Percentiles rank a stretch among this genome's conserved stretches.
These are phyloP conservation scores for Rosa persica DNA, from an alignment of 306 rosid genomes.

Conservation along the genomic window DNA sequence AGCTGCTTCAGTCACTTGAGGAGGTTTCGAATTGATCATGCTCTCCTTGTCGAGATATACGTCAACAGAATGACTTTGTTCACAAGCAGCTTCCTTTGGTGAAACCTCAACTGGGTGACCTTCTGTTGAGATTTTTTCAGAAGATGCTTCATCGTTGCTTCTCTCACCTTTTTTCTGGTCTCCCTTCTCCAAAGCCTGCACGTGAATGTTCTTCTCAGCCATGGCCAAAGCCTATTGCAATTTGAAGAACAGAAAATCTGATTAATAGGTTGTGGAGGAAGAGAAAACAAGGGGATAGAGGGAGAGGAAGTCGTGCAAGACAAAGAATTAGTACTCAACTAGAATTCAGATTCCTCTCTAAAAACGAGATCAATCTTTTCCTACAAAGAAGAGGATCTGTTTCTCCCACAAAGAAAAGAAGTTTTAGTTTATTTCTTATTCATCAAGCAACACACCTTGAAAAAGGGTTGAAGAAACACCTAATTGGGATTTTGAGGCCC, in stretches of 20 bases:
- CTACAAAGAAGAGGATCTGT: not conserved
- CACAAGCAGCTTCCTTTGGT: not conserved
- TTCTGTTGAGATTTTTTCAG: not conserved
- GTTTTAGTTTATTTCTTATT: not conserved
- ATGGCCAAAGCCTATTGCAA: not conserved
- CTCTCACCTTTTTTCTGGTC: not conserved
- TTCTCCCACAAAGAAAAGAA: not conserved
- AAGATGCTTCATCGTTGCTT: not conserved
- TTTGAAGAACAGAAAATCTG: not conserved
- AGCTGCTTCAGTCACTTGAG: not conserved
- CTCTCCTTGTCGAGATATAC: not conserved
- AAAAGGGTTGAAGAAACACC: no score
- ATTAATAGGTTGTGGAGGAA: not conserved
- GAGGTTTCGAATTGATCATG: not conserved
- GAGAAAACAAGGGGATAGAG: not conserved
- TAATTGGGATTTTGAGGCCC: no score
- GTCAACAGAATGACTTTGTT: constrained; percentile 1
- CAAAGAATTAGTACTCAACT: not conserved
- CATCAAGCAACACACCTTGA: not conserved
- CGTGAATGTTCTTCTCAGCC: not conserved
- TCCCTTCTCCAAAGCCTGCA: not conserved
- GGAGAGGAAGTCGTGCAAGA: not conserved
- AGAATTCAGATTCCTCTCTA: not conserved
- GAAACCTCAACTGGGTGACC: not conserved
- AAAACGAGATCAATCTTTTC: not conserved